Evolutionary conservation across 2,329 filamentous ascomycete species (phyloP).

Genomic region (Fusarium longipes): DNA sequence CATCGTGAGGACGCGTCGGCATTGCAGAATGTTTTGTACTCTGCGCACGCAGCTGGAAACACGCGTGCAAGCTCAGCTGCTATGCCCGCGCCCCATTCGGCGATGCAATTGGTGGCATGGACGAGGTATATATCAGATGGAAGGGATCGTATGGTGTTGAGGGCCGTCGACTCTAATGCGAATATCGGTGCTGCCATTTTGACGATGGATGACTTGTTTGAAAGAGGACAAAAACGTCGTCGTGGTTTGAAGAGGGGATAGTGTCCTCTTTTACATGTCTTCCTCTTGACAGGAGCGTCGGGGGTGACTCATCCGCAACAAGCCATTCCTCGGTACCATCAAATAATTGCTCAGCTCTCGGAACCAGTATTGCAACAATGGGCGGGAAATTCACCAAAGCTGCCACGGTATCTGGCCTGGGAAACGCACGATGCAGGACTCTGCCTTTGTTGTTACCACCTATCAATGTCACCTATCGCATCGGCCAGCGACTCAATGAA

Average conservation of each 20-base stretch:
- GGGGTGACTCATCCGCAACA: slow-evolving; percentile 8
- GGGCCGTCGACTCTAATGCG: slow-evolving; percentile 11
- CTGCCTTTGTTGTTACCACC: fast-evolving
- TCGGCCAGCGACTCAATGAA: too few species aligned
- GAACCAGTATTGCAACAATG: fast-evolving
- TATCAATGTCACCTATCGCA: fast-evolving
- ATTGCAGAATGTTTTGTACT: slow-evolving; percentile 44
- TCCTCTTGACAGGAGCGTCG: neutral
- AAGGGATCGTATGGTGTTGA: slow-evolving; percentile 30
- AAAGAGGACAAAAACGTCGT: neutral
- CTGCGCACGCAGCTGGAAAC: slow-evolving; percentile 43
- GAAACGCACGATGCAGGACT: fast-evolving
- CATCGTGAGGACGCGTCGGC: slow-evolving; percentile 14
- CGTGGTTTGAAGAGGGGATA: neutral
- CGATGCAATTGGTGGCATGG: slow-evolving; percentile 50
- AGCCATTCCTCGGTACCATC: neutral
- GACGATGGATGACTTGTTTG: neutral
- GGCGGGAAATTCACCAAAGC: fast-evolving
- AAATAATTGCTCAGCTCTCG: too few species aligned
- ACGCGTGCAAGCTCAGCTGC: slow-evolving; percentile 43
- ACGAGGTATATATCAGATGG: slow-evolving; percentile 41
- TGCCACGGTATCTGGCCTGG: fast-evolving
- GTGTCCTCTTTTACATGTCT: neutral
- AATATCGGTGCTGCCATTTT: slow-evolving; percentile 26
- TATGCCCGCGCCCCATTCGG: slow-evolving; percentile 47